Percentiles rank a stretch among this genome's conserved stretches.
Conservation (phyloP, 441 rosid genomes). For the Erodium moschatum region DNA sequence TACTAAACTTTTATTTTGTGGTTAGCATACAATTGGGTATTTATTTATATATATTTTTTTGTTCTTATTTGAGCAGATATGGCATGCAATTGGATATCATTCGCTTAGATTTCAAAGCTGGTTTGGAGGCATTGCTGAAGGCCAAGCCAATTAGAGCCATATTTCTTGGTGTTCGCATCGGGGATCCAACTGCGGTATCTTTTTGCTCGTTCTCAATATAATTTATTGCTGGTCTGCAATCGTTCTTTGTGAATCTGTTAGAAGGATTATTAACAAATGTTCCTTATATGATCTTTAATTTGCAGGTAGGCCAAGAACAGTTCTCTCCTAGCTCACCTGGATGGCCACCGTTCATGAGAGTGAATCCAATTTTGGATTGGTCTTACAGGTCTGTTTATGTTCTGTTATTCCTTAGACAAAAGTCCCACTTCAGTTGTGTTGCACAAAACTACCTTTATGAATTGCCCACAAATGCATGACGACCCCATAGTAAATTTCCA, state of each 20-base stretch:
- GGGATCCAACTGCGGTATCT: constrained; percentile 98
- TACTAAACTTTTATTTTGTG: constrained; percentile 5
- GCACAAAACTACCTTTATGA: too few relatives aligned
- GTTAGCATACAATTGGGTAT: background rate
- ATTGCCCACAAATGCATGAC: too few relatives aligned
- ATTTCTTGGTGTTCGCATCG: constrained; percentile 95
- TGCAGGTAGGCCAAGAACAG: constrained; percentile 95
- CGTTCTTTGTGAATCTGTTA: too few relatives aligned
- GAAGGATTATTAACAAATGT: constrained; percentile 11
- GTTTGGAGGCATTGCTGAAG: constrained; percentile 75
- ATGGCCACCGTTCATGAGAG: constrained; percentile 99
- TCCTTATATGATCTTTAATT: constrained; percentile 8
- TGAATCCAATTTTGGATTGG: constrained; percentile 99
- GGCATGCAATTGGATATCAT: constrained; percentile 73
- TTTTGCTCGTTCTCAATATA: constrained; percentile 8
- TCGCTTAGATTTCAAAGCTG: constrained; percentile 85
- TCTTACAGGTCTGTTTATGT: constrained; percentile 62
- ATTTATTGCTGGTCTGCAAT: background rate
- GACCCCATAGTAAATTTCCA: too few relatives aligned
- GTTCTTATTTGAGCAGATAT: constrained; percentile 48
- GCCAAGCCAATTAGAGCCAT: constrained; percentile 82
- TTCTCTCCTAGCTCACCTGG: constrained; percentile 99
- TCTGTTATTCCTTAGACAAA: background rate
- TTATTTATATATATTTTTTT: background rate
- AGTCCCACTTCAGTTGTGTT: background rate